Evolutionary conservation across 2,329 filamentous ascomycete species (phyloP).

Genomic region (Stachybotrys chlorohalonatus): DNA sequence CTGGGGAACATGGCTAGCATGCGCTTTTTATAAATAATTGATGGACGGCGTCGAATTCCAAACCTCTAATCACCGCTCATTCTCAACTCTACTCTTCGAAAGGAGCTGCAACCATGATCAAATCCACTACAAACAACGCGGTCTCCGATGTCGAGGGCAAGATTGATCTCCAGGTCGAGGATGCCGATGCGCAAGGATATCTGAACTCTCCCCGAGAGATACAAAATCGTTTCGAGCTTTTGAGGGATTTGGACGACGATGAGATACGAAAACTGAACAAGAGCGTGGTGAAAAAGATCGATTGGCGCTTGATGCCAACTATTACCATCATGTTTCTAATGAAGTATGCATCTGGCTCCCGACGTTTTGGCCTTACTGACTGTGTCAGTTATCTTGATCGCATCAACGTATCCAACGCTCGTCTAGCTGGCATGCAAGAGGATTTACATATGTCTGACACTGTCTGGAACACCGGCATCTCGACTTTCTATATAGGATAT

Average conservation of each 20-base stretch:
- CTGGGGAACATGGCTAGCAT: too few relatives aligned
- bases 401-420: conserved; percentile 1
- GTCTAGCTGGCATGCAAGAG: neutral
- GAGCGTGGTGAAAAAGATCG: neutral
- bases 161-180: neutral
- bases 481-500: neutral
- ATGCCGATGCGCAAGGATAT: neutral
- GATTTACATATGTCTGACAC: conserved; percentile 1
- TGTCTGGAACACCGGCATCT: neutral
- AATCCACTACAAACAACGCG: too few relatives aligned
- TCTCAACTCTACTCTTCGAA: too few relatives aligned
- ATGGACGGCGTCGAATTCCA: too few relatives aligned
- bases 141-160: too few relatives aligned
- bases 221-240: neutral
- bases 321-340: conserved; percentile 1
- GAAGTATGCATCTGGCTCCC: neutral
- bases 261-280: conserved; percentile 1
- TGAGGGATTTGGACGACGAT: neutral
- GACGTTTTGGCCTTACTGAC: neutral
- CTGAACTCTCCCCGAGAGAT: neutral
- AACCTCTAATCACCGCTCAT: too few relatives aligned
- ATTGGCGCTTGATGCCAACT: neutral
- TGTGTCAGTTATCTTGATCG: neutral
- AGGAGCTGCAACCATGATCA: too few relatives aligned
- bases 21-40: too few relatives aligned